Percentiles rank a stretch among this genome's conserved stretches.
Evolutionary conservation across 805 yeast genomes (phyloP).

Genomic region (Pichia ethanolica): DNA sequence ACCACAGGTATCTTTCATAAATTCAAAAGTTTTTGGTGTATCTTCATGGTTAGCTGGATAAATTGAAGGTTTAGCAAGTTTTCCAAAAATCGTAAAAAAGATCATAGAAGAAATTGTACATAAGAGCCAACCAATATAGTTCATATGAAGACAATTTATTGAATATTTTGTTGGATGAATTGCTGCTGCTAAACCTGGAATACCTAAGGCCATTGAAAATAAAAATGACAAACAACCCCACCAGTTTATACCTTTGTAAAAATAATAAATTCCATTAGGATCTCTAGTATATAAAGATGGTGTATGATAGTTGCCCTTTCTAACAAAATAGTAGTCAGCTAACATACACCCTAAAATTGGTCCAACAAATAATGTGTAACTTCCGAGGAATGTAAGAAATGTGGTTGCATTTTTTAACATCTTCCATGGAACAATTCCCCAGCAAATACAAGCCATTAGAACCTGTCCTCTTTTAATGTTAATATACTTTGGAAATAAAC

Average conservation of each 20-base stretch:
- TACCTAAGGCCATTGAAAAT: constrained; percentile 15
- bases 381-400: constrained; percentile 24
- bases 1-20: constrained; percentile 17
- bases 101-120: constrained; percentile 15
- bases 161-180: constrained; percentile 14
- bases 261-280: constrained; percentile 28
- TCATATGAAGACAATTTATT: constrained; percentile 16
- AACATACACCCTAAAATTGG: constrained; percentile 34
- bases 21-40: constrained; percentile 18
- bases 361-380: constrained; percentile 31
- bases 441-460: constrained; percentile 28
- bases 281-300: constrained; percentile 33
- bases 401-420: constrained; percentile 29
- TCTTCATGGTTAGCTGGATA: constrained; percentile 17
- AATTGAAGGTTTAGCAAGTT: constrained; percentile 14
- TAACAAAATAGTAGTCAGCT: constrained; percentile 33
- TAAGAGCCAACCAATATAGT: constrained; percentile 21
- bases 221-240: constrained; percentile 16
- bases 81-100: constrained; percentile 11
- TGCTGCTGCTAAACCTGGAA: constrained; percentile 25
- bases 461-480: constrained; percentile 41
- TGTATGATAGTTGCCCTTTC: constrained; percentile 33
- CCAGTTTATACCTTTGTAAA: constrained; percentile 13
- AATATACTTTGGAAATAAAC: constrained; percentile 37
- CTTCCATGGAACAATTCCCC: constrained; percentile 36